Conservation (phyloP, 306 rosid genomes). For the Prunus salicina region DNA sequence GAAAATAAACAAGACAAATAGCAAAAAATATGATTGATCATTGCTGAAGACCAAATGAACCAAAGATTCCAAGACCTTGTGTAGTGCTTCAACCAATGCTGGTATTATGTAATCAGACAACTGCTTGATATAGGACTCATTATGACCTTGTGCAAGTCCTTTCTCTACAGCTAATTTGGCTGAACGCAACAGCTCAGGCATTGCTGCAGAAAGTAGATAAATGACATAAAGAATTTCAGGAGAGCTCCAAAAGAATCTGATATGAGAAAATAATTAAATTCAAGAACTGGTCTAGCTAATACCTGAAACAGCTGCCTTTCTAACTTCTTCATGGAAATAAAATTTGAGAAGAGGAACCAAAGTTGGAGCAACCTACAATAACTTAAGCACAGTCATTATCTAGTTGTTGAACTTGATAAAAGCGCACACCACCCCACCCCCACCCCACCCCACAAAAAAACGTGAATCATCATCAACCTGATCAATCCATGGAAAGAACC, state of each 20-base stretch:
- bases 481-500: slow-evolving; percentile 98
- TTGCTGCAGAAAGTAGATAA: slow-evolving; percentile 45
- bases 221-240: neutral
- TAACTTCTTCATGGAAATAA: slow-evolving; percentile 95
- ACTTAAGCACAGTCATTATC: neutral
- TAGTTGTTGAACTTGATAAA: neutral
- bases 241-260: neutral
- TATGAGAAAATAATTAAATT: neutral
- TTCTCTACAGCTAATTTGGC: slow-evolving; percentile 94
- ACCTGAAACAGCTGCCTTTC: slow-evolving; percentile 99
- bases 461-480: slow-evolving; percentile 49
- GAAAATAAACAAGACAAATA: neutral
- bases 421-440: neutral
- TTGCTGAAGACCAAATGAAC: neutral
- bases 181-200: slow-evolving; percentile 92
- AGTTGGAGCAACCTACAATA: slow-evolving; percentile 81
- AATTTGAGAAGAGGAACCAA: slow-evolving; percentile 92
- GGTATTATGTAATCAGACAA: slow-evolving; percentile 82
- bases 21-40: neutral
- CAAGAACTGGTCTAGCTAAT: neutral
- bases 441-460: neutral
- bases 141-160: slow-evolving; percentile 87
- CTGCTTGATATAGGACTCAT: slow-evolving; percentile 71
- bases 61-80: slow-evolving; percentile 46
- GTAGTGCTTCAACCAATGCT: slow-evolving; percentile 90